Percentiles rank a stretch among this genome's conserved stretches.
phyloP scores from a whole-genome alignment of 768 basidiomycete species.

The Rubroboletus pulcherrimus region DNA sequence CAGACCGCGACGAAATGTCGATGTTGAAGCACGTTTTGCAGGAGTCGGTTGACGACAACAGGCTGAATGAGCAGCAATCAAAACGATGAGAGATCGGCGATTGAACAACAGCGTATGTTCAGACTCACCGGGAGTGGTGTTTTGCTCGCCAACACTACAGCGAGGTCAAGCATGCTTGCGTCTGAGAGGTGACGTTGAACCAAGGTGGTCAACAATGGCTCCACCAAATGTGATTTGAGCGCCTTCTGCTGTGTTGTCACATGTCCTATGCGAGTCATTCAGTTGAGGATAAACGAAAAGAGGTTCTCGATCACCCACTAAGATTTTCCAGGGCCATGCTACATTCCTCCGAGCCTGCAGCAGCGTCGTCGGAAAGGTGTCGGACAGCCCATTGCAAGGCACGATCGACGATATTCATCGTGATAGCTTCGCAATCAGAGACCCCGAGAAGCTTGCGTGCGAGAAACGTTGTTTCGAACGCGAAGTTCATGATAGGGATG shows the following conservation, averaged over 20 bases:
- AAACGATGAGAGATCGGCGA: background rate
- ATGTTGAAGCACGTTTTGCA: conserved; percentile 76
- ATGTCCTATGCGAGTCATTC: conserved; percentile 7
- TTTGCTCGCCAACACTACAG: conserved; percentile 36
- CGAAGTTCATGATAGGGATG: conserved; percentile 25
- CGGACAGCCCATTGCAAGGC: conserved; percentile 54
- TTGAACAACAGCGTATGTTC: background rate
- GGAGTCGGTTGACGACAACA: conserved; percentile 62
- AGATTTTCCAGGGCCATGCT: conserved; percentile 32
- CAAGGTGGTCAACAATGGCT: conserved; percentile 63
- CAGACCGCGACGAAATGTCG: conserved; percentile 54
- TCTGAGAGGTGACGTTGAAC: conserved; percentile 58
- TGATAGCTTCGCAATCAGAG: conserved; percentile 23
- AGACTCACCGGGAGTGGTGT: conserved; percentile 60
- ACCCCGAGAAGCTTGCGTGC: conserved; percentile 27
- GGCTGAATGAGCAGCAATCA: conserved; percentile 41
- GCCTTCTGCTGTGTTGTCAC: conserved; percentile 9
- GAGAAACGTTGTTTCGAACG: conserved; percentile 32
- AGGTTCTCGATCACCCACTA: conserved; percentile 29
- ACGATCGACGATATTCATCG: conserved; percentile 38
- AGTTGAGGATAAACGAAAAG: background rate
- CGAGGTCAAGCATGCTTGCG: conserved; percentile 39
- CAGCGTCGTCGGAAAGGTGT: conserved; percentile 36
- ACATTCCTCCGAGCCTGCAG: conserved; percentile 16
- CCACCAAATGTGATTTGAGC: conserved; percentile 56